Evolutionary conservation across 1,139 yeast genomes (phyloP).

Genomic region (Zygoascus hellenicus): DNA sequence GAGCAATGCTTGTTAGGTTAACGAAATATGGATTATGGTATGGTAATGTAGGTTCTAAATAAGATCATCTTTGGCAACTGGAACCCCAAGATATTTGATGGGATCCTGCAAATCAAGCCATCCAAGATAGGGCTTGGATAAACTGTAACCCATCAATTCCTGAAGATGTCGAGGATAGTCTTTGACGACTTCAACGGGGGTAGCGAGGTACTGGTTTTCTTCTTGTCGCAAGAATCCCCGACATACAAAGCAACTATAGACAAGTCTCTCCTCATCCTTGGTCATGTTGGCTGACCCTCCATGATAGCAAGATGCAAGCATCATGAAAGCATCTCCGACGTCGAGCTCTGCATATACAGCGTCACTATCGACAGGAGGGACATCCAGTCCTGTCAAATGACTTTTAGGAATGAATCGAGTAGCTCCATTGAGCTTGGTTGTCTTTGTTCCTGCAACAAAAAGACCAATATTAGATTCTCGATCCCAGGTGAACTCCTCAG

Average conservation of each 20-base stretch:
- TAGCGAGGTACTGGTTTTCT: conserved; percentile 13
- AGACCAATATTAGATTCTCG: conserved; percentile 11
- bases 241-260: conserved; percentile 12
- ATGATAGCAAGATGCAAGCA: conserved; percentile 15
- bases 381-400: conserved; percentile 11
- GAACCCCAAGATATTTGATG: conserved; percentile 9
- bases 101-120: conserved; percentile 12
- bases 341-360: conserved; percentile 12
- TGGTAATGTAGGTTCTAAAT: neutral
- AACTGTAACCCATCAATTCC: conserved; percentile 8
- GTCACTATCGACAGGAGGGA: conserved; percentile 5
- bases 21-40: too few species aligned
- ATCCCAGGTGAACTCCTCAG: neutral
- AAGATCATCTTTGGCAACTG: conserved; percentile 6
- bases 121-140: conserved; percentile 11
- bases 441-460: conserved; percentile 13
- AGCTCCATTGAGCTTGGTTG: conserved; percentile 13
- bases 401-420: conserved; percentile 12
- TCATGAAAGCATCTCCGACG: conserved; percentile 13
- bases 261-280: conserved; percentile 12
- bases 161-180: conserved; percentile 9
- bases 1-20: conserved; percentile 6
- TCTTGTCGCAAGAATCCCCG: conserved; percentile 12
- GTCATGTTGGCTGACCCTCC: conserved; percentile 14
- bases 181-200: conserved; percentile 9